Conservation (phyloP, 495 filamentous ascomycete species). For the Penicillium waksmanii region DNA sequence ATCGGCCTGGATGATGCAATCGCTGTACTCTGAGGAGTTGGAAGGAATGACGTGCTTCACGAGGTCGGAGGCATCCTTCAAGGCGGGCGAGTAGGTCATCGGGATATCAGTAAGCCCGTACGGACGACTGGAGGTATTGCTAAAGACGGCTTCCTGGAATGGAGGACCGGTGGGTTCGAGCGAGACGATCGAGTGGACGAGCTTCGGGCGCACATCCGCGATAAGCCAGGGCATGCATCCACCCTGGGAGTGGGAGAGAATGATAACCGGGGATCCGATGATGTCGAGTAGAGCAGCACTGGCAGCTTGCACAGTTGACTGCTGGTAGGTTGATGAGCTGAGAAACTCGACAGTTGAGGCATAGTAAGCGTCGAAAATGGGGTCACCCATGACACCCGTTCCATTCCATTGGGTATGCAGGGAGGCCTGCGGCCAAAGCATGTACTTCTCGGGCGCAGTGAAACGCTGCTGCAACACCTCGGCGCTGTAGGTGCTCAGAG, state of each 20-base stretch:
- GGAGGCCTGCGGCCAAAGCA: conserved; percentile 46
- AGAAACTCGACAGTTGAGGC: conserved; percentile 46
- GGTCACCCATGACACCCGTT: conserved; percentile 45
- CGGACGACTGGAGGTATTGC: conserved; percentile 26
- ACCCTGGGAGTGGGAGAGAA: conserved; percentile 58
- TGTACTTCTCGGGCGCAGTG: conserved; percentile 39
- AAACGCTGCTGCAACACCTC: conserved; percentile 43
- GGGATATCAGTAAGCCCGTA: conserved; percentile 56
- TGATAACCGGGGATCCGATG: conserved; percentile 48
- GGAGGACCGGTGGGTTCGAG: conserved; percentile 61
- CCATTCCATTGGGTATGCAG: conserved; percentile 57
- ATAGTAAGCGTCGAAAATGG: conserved; percentile 50
- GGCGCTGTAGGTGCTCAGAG: conserved; percentile 33
- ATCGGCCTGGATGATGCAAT: conserved; percentile 51
- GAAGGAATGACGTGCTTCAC: conserved; percentile 31
- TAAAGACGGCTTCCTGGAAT: conserved; percentile 40
- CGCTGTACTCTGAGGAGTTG: conserved; percentile 19
- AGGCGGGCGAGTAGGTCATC: conserved; percentile 52
- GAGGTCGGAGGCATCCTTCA: conserved; percentile 31
- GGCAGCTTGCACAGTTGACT: conserved; percentile 47
- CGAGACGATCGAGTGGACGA: conserved; percentile 51
- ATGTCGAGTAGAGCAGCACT: conserved; percentile 50
- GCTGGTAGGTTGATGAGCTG: conserved; percentile 37
- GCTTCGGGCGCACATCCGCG: conserved; percentile 48
- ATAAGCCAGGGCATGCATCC: conserved; percentile 53